Evolutionary conservation across 31 red algal genomes (phyloP).

Genomic region (Odonthalia washingtoniensis): DNA sequence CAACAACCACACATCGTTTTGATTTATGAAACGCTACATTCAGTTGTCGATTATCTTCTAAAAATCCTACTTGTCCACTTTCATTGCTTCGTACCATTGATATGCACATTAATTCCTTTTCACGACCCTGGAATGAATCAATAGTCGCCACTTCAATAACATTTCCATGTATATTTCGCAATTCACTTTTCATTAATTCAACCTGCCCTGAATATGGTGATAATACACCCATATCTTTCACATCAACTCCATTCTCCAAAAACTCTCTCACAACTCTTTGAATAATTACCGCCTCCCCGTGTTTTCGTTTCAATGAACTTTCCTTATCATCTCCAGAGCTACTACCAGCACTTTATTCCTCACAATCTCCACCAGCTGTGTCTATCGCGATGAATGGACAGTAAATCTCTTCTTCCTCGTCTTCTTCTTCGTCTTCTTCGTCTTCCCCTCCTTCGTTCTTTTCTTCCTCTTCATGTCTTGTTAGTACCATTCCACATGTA

Average conservation of each 20-base stretch:
- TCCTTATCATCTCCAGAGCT: too few relatives aligned
- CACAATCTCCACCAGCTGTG: constrained; percentile 48
- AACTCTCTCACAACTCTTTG: constrained; percentile 70
- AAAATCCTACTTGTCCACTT: constrained; percentile 53
- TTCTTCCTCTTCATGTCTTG: background rate
- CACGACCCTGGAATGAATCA: constrained; percentile 81
- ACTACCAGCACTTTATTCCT: constrained; percentile 15
- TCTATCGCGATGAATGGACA: constrained; percentile 21
- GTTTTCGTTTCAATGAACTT: background rate
- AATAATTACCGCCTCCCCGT: constrained; percentile 48
- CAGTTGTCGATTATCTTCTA: constrained; percentile 53
- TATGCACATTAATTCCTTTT: constrained; percentile 77
- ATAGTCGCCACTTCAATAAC: constrained; percentile 70
- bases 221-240: constrained; percentile 44
- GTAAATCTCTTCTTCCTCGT: constrained; percentile 26
- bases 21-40: constrained; percentile 77
- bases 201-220: constrained; percentile 62
- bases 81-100: too few relatives aligned
- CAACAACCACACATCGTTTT: constrained; percentile 44
- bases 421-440: too few relatives aligned
- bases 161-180: constrained; percentile 17
- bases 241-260: background rate
- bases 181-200: constrained; percentile 27
- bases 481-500: background rate
- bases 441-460: too few relatives aligned